Conservation (phyloP, 345 rosid genomes). For the Stellera chamaejasme region DNA sequence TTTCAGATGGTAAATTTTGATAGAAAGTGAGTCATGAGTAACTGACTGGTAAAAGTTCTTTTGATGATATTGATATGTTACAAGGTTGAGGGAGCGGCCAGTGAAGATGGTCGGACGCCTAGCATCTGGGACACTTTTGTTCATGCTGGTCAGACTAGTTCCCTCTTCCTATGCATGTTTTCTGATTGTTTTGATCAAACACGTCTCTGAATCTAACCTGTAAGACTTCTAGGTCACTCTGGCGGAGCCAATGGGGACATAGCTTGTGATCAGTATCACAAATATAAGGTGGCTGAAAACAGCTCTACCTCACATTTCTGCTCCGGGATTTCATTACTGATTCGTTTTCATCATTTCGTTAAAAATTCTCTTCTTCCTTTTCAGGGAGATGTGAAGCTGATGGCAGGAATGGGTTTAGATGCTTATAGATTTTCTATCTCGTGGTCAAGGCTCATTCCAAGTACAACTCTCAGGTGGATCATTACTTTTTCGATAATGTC, state of each 20-base stretch:
- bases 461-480: background rate
- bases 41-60: too few relatives aligned
- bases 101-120: constrained; percentile 39
- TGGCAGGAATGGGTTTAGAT: constrained; percentile 10
- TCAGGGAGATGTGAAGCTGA: constrained; percentile 12
- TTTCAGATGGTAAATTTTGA: too few relatives aligned
- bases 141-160: constrained; percentile 17
- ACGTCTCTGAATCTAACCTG: too few relatives aligned
- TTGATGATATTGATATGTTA: too few relatives aligned
- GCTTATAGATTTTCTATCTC: constrained; percentile 13
- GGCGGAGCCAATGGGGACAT: constrained; percentile 31
- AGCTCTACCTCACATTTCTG: background rate
- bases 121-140: constrained; percentile 36
- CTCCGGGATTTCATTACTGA: too few relatives aligned
- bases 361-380: too few relatives aligned
- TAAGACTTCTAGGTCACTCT: constrained; percentile 18
- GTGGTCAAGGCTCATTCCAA: constrained; percentile 14
- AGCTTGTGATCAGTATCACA: constrained; percentile 44
- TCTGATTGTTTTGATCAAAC: too few relatives aligned
- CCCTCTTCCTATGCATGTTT: too few relatives aligned
- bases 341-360: background rate
- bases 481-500: background rate
- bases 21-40: too few relatives aligned
- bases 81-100: constrained; percentile 42
- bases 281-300: constrained; percentile 32